Percentiles rank a stretch among this genome's conserved stretches.
Conservation (phyloP, 805 yeast genomes). For the Candida montana region DNA sequence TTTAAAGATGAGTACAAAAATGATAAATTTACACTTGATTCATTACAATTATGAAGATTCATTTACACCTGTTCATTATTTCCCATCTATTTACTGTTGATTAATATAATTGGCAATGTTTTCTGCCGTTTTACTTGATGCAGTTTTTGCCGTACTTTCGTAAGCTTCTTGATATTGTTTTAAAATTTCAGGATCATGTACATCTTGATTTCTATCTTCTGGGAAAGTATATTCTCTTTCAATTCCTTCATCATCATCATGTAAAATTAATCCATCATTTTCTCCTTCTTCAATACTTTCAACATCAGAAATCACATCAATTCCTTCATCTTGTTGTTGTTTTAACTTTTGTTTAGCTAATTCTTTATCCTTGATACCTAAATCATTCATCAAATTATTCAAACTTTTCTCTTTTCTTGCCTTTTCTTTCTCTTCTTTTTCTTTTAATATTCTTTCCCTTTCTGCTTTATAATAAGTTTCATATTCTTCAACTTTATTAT, state of each 20-base stretch:
- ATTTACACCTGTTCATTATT: too few relatives aligned
- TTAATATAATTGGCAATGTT: conserved; percentile 64
- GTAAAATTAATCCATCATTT: conserved; percentile 34
- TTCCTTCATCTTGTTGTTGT: conserved; percentile 30
- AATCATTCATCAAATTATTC: conserved; percentile 74
- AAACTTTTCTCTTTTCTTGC: conserved; percentile 66
- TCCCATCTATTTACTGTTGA: conserved; percentile 18
- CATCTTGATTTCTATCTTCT: conserved; percentile 58
- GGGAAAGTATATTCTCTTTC: conserved; percentile 70
- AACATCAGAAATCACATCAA: conserved; percentile 49
- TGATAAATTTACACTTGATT: conserved; percentile 9
- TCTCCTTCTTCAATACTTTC: conserved; percentile 42
- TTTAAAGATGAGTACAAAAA: conserved; percentile 39
- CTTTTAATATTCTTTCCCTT: conserved; percentile 72
- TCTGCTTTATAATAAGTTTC: conserved; percentile 78
- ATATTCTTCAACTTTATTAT: conserved; percentile 82
- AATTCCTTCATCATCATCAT: conserved; percentile 45
- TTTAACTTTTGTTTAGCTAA: conserved; percentile 31
- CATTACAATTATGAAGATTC: not conserved
- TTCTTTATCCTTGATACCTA: conserved; percentile 53
- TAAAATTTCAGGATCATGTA: conserved; percentile 43
- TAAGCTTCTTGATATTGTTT: conserved; percentile 75
- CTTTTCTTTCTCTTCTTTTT: conserved; percentile 72
- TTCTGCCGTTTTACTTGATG: conserved; percentile 65
- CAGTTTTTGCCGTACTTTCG: conserved; percentile 53